A percentile compares a stretch with the other conserved stretches of the same genome.
phyloP scores from a whole-genome alignment of 306 rosid genomes.

The Begonia loranthoides region DNA sequence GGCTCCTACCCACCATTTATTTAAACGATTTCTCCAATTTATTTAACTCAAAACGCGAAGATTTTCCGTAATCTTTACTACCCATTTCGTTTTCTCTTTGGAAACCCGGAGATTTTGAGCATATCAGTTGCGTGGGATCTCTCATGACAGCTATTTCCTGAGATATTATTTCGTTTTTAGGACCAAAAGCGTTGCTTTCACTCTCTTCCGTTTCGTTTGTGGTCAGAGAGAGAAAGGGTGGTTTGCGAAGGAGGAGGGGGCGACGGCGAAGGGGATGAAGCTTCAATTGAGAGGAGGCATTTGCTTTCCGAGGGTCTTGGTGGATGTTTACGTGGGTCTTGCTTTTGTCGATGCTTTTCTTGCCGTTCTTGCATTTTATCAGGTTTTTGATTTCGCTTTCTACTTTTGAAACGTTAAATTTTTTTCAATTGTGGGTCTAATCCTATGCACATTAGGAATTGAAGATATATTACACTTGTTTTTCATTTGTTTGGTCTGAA shows the following conservation, averaged over 20 bases:
- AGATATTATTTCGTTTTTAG: conserved; percentile 1
- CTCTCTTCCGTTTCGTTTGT: conserved; percentile 7
- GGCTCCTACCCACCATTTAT: not conserved
- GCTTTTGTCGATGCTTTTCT: conserved; percentile 52
- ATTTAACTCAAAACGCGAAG: not conserved
- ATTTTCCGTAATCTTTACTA: not conserved
- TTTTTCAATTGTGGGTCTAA: too few relatives aligned
- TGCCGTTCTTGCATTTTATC: conserved; percentile 51
- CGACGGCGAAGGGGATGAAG: conserved; percentile 20
- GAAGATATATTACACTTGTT: too few relatives aligned
- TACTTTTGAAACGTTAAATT: not conserved
- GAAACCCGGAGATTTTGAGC: not conserved
- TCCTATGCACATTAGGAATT: too few relatives aligned
- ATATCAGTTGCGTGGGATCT: conserved; percentile 15
- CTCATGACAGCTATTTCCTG: conserved; percentile 14
- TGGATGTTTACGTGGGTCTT: conserved; percentile 46
- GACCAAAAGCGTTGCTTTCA: conserved; percentile 14
- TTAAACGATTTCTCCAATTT: not conserved
- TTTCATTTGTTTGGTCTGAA: too few relatives aligned
- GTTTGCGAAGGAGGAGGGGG: conserved; percentile 2
- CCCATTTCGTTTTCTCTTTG: not conserved
- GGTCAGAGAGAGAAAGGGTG: conserved; percentile 8
- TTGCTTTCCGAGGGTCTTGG: conserved; percentile 48
- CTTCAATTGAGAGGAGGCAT: conserved; percentile 33
- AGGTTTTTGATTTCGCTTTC: conserved; percentile 43